Percentiles rank a stretch among this genome's conserved stretches.
Evolutionary conservation across 1,139 yeast genomes (phyloP).

Genomic region (Yamadazyma diospyri): DNA sequence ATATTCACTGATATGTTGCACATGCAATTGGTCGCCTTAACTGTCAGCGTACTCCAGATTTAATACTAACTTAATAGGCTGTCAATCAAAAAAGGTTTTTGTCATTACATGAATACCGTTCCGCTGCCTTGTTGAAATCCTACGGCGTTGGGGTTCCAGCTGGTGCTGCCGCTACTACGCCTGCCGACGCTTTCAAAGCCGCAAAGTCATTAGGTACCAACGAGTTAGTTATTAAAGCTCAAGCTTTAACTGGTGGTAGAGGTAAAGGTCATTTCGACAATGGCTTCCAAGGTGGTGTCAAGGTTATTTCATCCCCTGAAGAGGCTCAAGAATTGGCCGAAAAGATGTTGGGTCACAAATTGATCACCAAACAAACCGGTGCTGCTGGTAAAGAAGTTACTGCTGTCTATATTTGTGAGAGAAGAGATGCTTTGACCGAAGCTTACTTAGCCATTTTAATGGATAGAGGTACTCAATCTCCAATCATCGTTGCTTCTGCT

Average conservation of each 20-base stretch:
- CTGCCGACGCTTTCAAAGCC: constrained; percentile 80
- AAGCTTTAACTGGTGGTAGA: constrained; percentile 98
- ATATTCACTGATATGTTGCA: too few relatives aligned
- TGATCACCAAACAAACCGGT: constrained; percentile 97
- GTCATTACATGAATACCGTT: constrained; percentile 94
- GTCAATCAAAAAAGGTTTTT: constrained; percentile 56
- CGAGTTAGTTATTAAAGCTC: constrained; percentile 94
- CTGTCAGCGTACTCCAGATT: too few relatives aligned
- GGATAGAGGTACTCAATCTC: constrained; percentile 90
- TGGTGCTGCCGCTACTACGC: constrained; percentile 88
- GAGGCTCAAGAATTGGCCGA: constrained; percentile 85
- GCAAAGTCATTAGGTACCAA: constrained; percentile 66
- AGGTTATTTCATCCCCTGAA: constrained; percentile 78
- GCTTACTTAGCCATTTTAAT: constrained; percentile 91
- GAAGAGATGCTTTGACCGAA: constrained; percentile 90
- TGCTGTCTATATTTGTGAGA: constrained; percentile 93
- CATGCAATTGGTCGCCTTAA: too few relatives aligned
- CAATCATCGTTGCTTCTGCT: constrained; percentile 91
- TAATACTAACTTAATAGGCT: constrained; percentile 7
- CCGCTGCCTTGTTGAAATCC: constrained; percentile 77
- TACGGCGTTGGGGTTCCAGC: constrained; percentile 91
- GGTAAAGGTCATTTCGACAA: constrained; percentile 98
- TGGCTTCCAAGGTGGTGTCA: constrained; percentile 96
- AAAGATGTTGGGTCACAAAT: constrained; percentile 88
- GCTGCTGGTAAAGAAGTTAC: constrained; percentile 96